phyloP scores from a whole-genome alignment of 2,329 filamentous ascomycete species.

The Fusarium sp. region DNA sequence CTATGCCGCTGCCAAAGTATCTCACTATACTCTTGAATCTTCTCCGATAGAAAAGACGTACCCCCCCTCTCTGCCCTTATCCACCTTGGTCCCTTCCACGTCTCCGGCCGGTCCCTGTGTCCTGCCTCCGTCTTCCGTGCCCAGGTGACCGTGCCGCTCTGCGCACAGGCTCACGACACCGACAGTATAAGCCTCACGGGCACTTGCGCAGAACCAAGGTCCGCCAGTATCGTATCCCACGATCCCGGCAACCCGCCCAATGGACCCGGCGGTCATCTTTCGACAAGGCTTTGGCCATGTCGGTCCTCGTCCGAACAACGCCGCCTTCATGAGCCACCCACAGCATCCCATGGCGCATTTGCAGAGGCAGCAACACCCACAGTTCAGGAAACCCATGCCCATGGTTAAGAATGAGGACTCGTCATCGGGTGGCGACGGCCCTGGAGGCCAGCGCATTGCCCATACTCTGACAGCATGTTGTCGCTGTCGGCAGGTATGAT shows the following conservation, averaged over 20 bases:
- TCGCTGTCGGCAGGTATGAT: conserved; percentile 78
- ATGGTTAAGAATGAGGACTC: conserved; percentile 52
- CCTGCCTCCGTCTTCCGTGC: conserved; percentile 17
- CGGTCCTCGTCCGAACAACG: conserved; percentile 51
- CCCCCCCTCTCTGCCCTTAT: neutral
- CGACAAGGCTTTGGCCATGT: conserved; percentile 65
- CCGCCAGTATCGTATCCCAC: conserved; percentile 10
- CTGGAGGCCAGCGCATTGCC: conserved; percentile 70
- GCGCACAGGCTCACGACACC: conserved; percentile 30
- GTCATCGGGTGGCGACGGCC: conserved; percentile 59
- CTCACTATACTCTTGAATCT: neutral
- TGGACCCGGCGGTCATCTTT: conserved; percentile 71
- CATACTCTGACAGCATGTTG: conserved; percentile 85
- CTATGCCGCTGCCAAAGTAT: conserved; percentile 8
- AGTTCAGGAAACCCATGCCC: conserved; percentile 44
- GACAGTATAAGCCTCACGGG: conserved; percentile 18
- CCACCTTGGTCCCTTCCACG: conserved; percentile 12
- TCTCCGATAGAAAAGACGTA: conserved; percentile 8
- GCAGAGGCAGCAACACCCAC: conserved; percentile 40
- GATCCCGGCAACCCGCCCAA: conserved; percentile 44
- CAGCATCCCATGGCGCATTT: conserved; percentile 39
- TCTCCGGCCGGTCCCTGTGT: conserved; percentile 14
- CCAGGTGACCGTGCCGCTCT: conserved; percentile 20
- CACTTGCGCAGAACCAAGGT: conserved; percentile 15
- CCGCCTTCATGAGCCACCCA: conserved; percentile 42